These are phyloP conservation scores for Manihot esculenta DNA, from an alignment of 441 rosid genomes.

Conservation along the genomic window DNA sequence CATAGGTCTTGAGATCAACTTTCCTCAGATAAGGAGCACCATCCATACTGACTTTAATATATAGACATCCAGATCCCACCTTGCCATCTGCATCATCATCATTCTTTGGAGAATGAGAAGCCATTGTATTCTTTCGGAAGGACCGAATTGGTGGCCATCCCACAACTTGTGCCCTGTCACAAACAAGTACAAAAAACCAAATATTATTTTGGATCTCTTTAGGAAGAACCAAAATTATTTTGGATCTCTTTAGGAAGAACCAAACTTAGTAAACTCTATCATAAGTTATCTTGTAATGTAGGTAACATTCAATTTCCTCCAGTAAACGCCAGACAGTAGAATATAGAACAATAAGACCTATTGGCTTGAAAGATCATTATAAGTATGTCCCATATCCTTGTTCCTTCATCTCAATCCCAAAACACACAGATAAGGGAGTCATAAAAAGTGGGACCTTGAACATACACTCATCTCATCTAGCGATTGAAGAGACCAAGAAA, in stretches of 20 bases:
- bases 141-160: slow-evolving; percentile 90
- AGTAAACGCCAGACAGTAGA: neutral
- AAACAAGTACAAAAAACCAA: slow-evolving; percentile 6
- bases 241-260: neutral
- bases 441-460: slow-evolving; percentile 1
- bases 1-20: slow-evolving; percentile 63
- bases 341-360: neutral
- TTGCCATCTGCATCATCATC: slow-evolving; percentile 40
- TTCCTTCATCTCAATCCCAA: neutral
- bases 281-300: neutral
- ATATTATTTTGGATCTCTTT: neutral
- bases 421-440: neutral
- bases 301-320: slow-evolving; percentile 1
- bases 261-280: neutral
- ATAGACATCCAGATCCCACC: slow-evolving; percentile 50
- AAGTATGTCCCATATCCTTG: neutral
- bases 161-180: slow-evolving; percentile 67
- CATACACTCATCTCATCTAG: neutral
- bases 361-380: neutral
- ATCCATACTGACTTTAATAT: slow-evolving; percentile 78
- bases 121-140: slow-evolving; percentile 74
- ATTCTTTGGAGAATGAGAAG: slow-evolving; percentile 49
- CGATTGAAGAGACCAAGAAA: neutral
- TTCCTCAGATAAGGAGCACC: slow-evolving; percentile 83
- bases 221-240: neutral